Evolutionary conservation across 768 basidiomycete species (phyloP), one percentile per base, ranked within the genome.

Genomic region (Lyophyllum semitale): DNA sequence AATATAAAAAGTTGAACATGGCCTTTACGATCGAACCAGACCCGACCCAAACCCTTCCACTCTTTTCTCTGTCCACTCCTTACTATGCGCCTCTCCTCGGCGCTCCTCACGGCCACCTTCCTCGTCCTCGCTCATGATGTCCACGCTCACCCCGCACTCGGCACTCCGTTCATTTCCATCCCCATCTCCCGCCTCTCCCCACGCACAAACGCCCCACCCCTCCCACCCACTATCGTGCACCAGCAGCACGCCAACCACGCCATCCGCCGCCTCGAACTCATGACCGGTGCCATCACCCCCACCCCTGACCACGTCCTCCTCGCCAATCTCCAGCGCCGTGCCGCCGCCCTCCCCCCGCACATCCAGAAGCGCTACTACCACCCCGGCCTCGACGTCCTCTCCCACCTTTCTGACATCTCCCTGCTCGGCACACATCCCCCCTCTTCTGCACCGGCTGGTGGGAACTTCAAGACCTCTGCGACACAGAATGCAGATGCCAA

Each of bases 161-260:
- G 32, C 42, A n/a, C 35, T 41, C 53, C 52, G 27, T 62, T 62
- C 22, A 48, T 68, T 37, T 58, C 67, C 27, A 38, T 68, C 38
- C 64, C 66, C 26, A 35, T 68, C 9, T 41, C 42, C 25, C 61
- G 58, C 22, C 20, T 57, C 17, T 50, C 30, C 15, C 20, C 43
- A 41, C 48, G 35, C 20, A 12, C 18, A 38, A 37, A 56, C 30
- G 37, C n/a, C 25, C 46, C 29, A 3, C 22, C 51, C n/a, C 51
- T 66, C 4, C 61, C 53, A 17, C 40, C 62, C 12, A 23, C 57
- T 1, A 57, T 58, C 48, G 59, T 80, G 48, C 70, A 85, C 48
- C 85, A 87, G 64, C 85, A 83, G 66, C 79, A 84, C 63, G 78
- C 82, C 40, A 87, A 84, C 60, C 81, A 77, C 41, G 77, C 75